Percentiles rank a stretch among this genome's conserved stretches.
Conservation (phyloP, 2,329 filamentous ascomycete species). For the Phoma sp. region DNA sequence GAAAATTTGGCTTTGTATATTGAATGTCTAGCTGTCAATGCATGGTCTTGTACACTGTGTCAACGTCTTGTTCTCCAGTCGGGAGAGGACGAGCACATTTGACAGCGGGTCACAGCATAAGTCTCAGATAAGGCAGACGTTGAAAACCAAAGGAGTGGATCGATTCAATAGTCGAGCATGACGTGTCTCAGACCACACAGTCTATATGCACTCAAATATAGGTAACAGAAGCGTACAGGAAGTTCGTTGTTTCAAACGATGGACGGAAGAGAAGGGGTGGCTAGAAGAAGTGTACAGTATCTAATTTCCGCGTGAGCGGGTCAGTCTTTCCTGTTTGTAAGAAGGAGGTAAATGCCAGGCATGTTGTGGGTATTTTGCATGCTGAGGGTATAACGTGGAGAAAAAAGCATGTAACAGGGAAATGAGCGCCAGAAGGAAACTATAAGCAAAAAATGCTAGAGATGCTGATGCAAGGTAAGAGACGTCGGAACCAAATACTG, state of each 20-base stretch:
- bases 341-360: slow-evolving; percentile 21
- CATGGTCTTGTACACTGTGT: not conserved
- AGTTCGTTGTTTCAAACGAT: slow-evolving; percentile 12
- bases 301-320: slow-evolving; percentile 49
- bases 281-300: slow-evolving; percentile 36
- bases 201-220: slow-evolving; percentile 15
- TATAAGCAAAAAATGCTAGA: slow-evolving; percentile 16
- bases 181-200: slow-evolving; percentile 14
- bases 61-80: not conserved
- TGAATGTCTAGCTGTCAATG: not conserved
- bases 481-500: slow-evolving; percentile 17
- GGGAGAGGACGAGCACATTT: not conserved
- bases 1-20: not conserved
- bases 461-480: slow-evolving; percentile 41
- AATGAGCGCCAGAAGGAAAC: slow-evolving; percentile 15
- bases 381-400: slow-evolving; percentile 21
- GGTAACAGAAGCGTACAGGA: slow-evolving; percentile 15
- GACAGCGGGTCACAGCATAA: slow-evolving; percentile 12
- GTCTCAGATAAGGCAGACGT: not conserved
- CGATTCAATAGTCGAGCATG: slow-evolving; percentile 12
- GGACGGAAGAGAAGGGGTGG: slow-evolving; percentile 4
- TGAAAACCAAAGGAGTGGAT: slow-evolving; percentile 16
- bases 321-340: slow-evolving; percentile 43
- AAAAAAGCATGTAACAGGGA: slow-evolving; percentile 3
- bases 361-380: slow-evolving; percentile 40